phyloP scores from a whole-genome alignment of 306 rosid species.

The Morella rubra region DNA sequence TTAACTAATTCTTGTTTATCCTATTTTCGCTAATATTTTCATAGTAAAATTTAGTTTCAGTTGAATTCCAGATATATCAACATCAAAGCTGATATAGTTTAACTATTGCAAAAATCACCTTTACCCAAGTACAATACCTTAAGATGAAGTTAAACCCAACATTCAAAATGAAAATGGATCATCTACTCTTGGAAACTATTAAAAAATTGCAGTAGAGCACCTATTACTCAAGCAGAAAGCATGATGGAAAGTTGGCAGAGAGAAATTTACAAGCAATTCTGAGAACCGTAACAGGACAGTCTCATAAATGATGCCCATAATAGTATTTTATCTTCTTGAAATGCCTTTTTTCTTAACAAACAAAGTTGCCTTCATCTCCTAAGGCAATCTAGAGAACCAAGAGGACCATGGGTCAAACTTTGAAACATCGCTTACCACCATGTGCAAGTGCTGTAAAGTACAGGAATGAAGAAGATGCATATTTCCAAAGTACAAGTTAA shows the following conservation, averaged over 20 bases:
- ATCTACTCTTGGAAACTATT: background rate
- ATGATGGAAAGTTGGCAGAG: constrained; percentile 8
- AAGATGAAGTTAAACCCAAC: constrained; percentile 9
- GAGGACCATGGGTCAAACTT: background rate
- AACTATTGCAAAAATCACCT: background rate
- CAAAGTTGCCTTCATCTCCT: background rate
- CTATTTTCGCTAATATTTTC: background rate
- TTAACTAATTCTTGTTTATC: background rate
- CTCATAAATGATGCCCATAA: constrained; percentile 8
- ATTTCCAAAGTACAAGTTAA: background rate
- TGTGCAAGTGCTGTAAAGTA: background rate
- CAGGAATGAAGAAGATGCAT: background rate
- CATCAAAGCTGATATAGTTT: background rate
- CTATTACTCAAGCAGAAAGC: background rate
- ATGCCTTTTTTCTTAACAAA: background rate
- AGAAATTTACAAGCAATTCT: constrained; percentile 14
- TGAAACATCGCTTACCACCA: background rate
- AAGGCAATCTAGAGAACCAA: background rate
- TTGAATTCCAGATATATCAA: background rate
- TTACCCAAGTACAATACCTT: background rate
- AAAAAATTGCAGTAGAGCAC: constrained; percentile 2
- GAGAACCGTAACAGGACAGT: constrained; percentile 2
- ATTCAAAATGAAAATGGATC: constrained; percentile 12
- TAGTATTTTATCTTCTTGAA: background rate
- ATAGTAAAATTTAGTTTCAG: background rate